Base-by-base conservation (phyloP, 2,329 filamentous ascomycete species). In the Akanthomyces dipterigenus region DNA sequence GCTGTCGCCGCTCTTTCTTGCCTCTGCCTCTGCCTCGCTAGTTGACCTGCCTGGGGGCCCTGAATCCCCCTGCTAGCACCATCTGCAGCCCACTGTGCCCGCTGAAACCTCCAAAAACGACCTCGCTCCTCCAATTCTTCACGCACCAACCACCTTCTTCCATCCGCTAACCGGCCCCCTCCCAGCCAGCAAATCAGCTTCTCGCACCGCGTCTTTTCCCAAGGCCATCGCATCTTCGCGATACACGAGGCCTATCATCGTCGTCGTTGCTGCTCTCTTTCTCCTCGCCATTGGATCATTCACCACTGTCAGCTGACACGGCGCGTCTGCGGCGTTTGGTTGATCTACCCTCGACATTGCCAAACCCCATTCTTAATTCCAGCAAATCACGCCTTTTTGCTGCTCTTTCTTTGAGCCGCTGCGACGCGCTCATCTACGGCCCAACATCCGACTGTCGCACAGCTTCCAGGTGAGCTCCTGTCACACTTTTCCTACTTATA, bases 221-320 rank as follows among this genome's bases (percentile, higher is more conserved):
- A 53, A 55, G 54, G 60, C 53, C 53, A 56, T 73, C 70, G 68
- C 72, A 68, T 69, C 72, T 69, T 73, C 72, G 72, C 76, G 68
- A 76, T 72, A 71, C 70, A 69, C 67, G 68, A 77, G 70, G 77
- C 80, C 81, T 83, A 82, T 83, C 80, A 82, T 71, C 72, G 72
- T 76, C 74, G 69, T 69, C 69, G 74, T 67, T 73, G 71, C 63
- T 64, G 49, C 22, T 26, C 26, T 54, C 68, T 66, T 79, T 72
- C 70, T 65, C 67, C 58, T 72, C 72, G 72, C 69, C 69, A 83
- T 84, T 84, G 81, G 80, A 55, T 51, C 68, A 72, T 65, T 70
- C 63, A 63, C 62, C 63, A 62, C 67, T 66, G 75, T 83, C 82
- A 82, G 80, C 80, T 84, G 82, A 84, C 81, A 67, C 64, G 58